Evolutionary conservation across 2,329 filamentous ascomycete genomes (phyloP), one percentile per base, ranked within the genome.

Genomic region (Fusarium nelsonii): DNA sequence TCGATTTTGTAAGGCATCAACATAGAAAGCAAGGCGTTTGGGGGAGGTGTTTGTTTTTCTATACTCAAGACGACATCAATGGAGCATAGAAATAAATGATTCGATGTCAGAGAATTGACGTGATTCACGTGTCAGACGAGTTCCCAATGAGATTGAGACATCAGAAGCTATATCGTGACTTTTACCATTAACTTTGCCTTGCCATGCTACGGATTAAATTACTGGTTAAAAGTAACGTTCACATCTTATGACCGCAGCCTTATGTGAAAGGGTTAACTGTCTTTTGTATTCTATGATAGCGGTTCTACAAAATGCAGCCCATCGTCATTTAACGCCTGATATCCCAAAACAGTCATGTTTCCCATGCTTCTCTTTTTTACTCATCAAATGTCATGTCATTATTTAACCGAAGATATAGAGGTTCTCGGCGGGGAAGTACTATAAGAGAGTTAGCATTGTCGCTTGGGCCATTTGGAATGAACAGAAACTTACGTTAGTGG

Each of bases 401-500:
- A 46, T 77, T 80, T 85, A 87, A 75, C 81, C 84, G 72, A 87
- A 87, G 78, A 87, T 86, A 83, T 82, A 87, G 77, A 87, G 84
- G 77, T 83, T 81, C 72, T 87, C 84, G 58, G 84, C 85, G 53
- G 79, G 67, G 80, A 87, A 87, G 81, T 88, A 88, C 84, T 87
- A 11, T 15, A 32, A 32, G n/a, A 45, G 15, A n/a, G 34, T 75
- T 40, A 74, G 66, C 15, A 37, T 54, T 32, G 8, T 11, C n/a
- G 26, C 32, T 33, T 5, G 9, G 3, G 26, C 4, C 32, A 14
- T 33, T 8, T n/a, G 10, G 4, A 1, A 10, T 4, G 32, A 10
- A 20, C 26, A 28, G 23, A 5, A 33, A 84, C 88, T 87, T 75
- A 91, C 89, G 78, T 89, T 89, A 64, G 87, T 83, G 53, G 91